Evolutionary conservation across 1,284 basidiomycete species (phyloP).

Genomic region (Meripilus lineatus): DNA sequence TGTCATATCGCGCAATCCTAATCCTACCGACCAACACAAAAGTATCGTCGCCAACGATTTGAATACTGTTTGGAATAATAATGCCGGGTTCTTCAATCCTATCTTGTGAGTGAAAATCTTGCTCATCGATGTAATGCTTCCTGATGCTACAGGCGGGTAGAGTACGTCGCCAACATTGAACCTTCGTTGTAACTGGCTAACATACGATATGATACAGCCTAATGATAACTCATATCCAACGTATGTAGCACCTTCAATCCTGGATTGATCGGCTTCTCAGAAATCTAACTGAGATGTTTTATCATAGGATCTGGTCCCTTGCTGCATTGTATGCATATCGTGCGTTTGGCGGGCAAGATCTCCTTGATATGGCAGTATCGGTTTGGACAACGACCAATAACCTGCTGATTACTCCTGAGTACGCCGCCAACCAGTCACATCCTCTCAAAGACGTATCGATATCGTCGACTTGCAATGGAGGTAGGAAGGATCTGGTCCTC

Average conservation of each 20-base stretch:
- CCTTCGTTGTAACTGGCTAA: too few species aligned
- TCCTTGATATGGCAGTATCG: slow-evolving; percentile 7
- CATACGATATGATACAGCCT: not conserved
- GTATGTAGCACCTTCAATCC: not conserved
- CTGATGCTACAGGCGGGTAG: too few species aligned
- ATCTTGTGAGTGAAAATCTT: too few species aligned
- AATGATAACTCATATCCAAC: not conserved
- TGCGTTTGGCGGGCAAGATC: slow-evolving; percentile 7
- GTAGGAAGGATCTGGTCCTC: not conserved
- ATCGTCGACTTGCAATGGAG: not conserved
- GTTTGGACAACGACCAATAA: slow-evolving; percentile 5
- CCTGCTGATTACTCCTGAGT: slow-evolving; percentile 2
- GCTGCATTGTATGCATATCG: slow-evolving; percentile 11
- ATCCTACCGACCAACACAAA: not conserved
- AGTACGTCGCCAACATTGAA: not conserved
- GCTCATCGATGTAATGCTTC: too few species aligned
- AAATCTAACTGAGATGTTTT: too few species aligned
- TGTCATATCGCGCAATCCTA: slow-evolving; percentile 1
- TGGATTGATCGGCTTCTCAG: not conserved
- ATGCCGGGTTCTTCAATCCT: not conserved
- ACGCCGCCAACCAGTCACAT: not conserved
- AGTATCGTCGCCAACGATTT: not conserved
- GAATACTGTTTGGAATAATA: not conserved
- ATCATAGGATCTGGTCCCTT: slow-evolving; percentile 6
- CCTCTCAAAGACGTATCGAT: slow-evolving; percentile 2